These are phyloP conservation scores for Populus hybrid DNA, from an alignment of 441 rosid genomes.

Conservation along the genomic window DNA sequence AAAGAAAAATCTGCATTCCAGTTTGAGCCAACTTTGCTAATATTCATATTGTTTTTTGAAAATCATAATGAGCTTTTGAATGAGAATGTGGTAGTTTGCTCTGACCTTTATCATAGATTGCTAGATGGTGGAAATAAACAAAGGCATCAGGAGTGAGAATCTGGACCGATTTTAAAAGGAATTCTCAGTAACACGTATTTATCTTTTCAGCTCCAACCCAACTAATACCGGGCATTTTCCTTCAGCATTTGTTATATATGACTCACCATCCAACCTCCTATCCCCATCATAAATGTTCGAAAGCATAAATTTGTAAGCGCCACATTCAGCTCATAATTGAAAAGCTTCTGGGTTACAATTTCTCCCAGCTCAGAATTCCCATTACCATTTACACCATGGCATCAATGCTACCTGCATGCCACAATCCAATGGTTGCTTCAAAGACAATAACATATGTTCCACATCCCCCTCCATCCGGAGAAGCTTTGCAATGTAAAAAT, in stretches of 20 bases:
- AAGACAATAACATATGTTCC: constrained; percentile 61
- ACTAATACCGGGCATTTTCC: constrained; percentile 63
- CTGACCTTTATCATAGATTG: background rate
- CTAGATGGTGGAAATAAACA: too few relatives aligned
- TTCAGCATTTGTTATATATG: constrained; percentile 27
- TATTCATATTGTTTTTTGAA: background rate
- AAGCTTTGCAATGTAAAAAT: constrained; percentile 67
- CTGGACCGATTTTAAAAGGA: background rate
- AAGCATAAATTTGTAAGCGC: constrained; percentile 69
- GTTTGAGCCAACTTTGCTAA: background rate
- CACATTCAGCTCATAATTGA: constrained; percentile 49
- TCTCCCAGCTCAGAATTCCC: constrained; percentile 60
- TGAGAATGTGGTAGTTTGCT: background rate
- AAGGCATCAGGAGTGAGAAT: background rate
- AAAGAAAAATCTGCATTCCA: too few relatives aligned
- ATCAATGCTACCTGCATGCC: constrained; percentile 78
- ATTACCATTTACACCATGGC: constrained; percentile 59
- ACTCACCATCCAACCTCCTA: constrained; percentile 78
- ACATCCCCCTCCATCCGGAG: constrained; percentile 70
- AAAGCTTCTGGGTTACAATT: constrained; percentile 52
- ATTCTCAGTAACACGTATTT: background rate
- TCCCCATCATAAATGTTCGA: constrained; percentile 67
- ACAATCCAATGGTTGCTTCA: constrained; percentile 61
- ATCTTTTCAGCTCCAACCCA: constrained; percentile 32
- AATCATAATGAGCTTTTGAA: background rate